Conservation (phyloP, 1,284 basidiomycete species). For the Ceratobasidium sp. region DNA sequence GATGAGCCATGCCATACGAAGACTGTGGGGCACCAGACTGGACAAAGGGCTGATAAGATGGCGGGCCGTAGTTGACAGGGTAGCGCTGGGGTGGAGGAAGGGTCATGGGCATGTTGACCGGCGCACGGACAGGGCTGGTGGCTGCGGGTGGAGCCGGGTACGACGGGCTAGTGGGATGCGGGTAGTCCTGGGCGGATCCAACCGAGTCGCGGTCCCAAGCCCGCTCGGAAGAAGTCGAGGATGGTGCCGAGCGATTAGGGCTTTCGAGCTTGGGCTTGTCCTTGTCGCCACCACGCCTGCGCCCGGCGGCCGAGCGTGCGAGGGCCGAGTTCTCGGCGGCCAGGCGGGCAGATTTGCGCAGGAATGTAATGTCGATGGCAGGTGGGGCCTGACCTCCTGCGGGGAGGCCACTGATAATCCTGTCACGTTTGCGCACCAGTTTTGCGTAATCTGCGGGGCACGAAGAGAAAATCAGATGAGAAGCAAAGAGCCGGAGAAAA, state of each 20-base stretch:
- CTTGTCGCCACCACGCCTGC: background rate
- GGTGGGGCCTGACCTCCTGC: constrained; percentile 4
- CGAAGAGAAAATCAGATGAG: background rate
- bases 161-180: background rate
- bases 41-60: background rate
- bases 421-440: constrained; percentile 37
- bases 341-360: constrained; percentile 20
- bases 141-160: background rate
- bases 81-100: background rate
- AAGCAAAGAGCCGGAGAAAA: background rate
- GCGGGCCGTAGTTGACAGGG: background rate
- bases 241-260: background rate
- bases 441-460: constrained; percentile 41
- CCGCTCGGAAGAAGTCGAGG: background rate
- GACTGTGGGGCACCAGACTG: background rate
- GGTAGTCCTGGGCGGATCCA: background rate
- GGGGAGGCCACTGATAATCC: constrained; percentile 9
- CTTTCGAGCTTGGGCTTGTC: background rate
- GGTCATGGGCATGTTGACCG: background rate
- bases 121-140: background rate
- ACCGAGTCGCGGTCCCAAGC: background rate
- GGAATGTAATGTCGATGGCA: constrained; percentile 24
- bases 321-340: constrained; percentile 29
- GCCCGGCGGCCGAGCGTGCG: constrained; percentile 9
- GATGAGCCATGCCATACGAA: background rate